Evolutionary conservation across 768 basidiomycete genomes (phyloP), one percentile per base, ranked within the genome.

Genomic region (Leccinum aurantiacum): DNA sequence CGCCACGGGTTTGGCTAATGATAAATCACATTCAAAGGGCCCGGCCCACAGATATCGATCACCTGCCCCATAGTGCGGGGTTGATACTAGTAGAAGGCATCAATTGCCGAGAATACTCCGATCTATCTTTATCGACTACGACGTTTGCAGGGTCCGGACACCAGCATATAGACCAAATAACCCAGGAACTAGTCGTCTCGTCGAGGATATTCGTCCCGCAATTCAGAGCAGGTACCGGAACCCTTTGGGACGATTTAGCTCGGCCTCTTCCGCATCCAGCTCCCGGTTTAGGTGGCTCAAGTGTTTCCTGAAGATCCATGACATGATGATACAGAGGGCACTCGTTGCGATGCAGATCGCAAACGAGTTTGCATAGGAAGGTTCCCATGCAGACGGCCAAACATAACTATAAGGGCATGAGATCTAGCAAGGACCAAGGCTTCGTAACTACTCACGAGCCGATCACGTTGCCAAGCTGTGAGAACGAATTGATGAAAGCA

Each of bases 381-480:
- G 89, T 4, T 87, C 89, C 89, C 89, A 92, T 5, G 71, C 63
- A 48, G 72, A 74, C 6, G 87, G 89, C 87, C 88, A 92, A 24
- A 84, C 75, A 67, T 89, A 89, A 22, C 85, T 84, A 59, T 44
- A 38, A 25, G 41, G 10, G 52, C 6, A 50, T 70, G 57, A 69
- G 62, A 52, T 10, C 2, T 24, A 25, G 41, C 31, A 9, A 11
- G 41, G 19, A 44, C 10, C 17, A 33, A 57, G 13, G 9, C 15
- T 44, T 10, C 8, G 44, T 27, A 24, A 50, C 24, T 27, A 82
- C 85, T 76, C 78, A 95, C 78, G 91, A 87, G 62, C 93, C 93
- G 47, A 86, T 76, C 46, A 96, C 80, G 75, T 95, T 95, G 1
- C 94, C 94, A 3, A 91, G 79, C 67, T 91, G 87, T 9, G 88